These are phyloP conservation scores for Amylostereum areolatum DNA, from an alignment of 1,284 basidiomycete species.

Conservation along the genomic window DNA sequence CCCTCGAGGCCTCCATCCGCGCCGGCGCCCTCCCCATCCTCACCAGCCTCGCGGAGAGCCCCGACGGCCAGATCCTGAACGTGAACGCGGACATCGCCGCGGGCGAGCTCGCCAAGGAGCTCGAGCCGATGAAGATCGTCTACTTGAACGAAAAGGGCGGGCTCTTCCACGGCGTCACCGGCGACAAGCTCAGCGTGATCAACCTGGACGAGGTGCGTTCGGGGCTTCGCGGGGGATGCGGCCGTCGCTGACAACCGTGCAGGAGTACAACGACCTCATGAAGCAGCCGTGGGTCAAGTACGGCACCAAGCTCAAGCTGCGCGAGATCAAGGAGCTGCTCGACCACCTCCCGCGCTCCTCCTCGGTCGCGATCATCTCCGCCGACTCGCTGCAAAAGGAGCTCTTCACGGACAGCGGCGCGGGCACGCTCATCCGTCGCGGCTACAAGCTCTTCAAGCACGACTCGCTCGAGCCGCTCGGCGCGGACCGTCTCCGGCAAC, in stretches of 20 bases:
- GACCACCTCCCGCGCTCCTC: conserved; percentile 98
- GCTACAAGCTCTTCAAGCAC: conserved; percentile 96
- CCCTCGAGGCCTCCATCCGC: conserved; percentile 90
- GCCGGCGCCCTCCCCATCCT: conserved; percentile 92
- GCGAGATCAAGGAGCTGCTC: conserved; percentile 98
- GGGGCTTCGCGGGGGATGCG: no score
- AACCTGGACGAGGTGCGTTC: conserved; percentile 88
- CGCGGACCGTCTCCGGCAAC: conserved; percentile 88
- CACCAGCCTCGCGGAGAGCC: conserved; percentile 86
- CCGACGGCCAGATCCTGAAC: conserved; percentile 91
- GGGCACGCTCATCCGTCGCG: conserved; percentile 94
- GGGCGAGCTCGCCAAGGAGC: conserved; percentile 91
- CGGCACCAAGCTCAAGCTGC: conserved; percentile 98
- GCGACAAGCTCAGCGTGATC: conserved; percentile 92
- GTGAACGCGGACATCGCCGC: conserved; percentile 97
- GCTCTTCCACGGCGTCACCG: conserved; percentile 93
- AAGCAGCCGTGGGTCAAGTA: conserved; percentile 99
- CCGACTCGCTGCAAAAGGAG: conserved; percentile 92
- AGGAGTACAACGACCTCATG: conserved; percentile 97
- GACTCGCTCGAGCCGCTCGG: conserved; percentile 79
- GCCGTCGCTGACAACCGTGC: conserved; percentile 1
- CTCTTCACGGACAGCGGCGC: conserved; percentile 98
- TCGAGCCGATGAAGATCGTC: conserved; percentile 98
- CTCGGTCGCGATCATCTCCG: conserved; percentile 96
- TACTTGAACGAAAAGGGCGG: conserved; percentile 99